Evolutionary conservation across 2,329 filamentous ascomycete genomes (phyloP), one percentile per base, ranked within the genome.

Genomic region (Incumbomyces lentus): DNA sequence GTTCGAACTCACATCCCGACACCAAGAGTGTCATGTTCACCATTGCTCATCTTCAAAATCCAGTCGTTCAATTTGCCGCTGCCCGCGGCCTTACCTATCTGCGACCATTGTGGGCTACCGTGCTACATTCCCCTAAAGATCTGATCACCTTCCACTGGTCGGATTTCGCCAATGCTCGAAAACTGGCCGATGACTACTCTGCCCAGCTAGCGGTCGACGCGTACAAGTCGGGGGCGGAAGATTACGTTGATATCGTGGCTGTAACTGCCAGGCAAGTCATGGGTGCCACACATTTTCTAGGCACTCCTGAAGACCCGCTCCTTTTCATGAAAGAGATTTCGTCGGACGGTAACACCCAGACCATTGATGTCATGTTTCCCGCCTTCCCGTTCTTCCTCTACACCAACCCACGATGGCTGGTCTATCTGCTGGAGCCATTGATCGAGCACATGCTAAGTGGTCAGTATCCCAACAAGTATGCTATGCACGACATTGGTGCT

Each of bases 251-350:
- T 56, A 87, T 89, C 48, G 79, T 85, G 17, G 80, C 84, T 1
- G 71, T 92, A 38, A 85, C 82, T 48, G 85, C 86, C 41, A 78
- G 86, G 38, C 86, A 93, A 60, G 83, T 86, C 12, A 73, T 92
- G 60, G 86, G 86, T 6, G 86, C 83, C 1, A 86, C 82, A 2
- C 81, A 81, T 52, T 84, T 88, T 59, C 76, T 83, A 6, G 78
- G 84, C 36, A 84, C 84, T 16, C 75, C 77, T 2, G 76, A 86
- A 2, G 72, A 79, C 51, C 83, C 84, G 0, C 73, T 90, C 35
- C 63, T 92, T 17, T 92, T 92, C 65, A 67, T 90, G 50, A 92
- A 92, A 60, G 86, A 92, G 62, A 90, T 92, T 47, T 87, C 84
- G 1, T 88, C 83, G 2, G 84, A 90, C 56, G 86, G 86, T 3